Base-by-base conservation (phyloP, 345 rosid genomes). In the Arabis hirsuta region DNA sequence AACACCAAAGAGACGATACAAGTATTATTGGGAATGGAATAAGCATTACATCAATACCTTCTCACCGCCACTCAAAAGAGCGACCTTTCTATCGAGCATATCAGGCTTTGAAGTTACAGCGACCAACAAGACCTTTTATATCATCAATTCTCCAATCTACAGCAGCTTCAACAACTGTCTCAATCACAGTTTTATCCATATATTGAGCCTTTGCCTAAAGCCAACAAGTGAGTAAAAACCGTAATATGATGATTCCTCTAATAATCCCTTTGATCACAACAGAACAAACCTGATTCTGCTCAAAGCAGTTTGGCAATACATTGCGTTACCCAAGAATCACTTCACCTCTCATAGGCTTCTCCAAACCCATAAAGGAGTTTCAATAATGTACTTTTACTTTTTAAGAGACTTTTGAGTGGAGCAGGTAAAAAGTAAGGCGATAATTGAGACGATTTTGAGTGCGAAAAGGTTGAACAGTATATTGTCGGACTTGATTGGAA, bases 51-150 rank as follows among this genome's bases (percentile, higher is more conserved):
- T 6, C 12, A 47, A 80, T 63, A 72, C 71, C 90, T 92, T 92
- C 88, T 92, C 98, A 55, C 96, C 98, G 55, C 96, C 98, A 82
- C 96, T 92, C 76, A 92, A 81, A 74, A 88, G 80, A 44, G 84
- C 82, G 78, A 89, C 96, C 76, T 87, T 92, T 72, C 94, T 80
- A 67, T 92, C 90, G 12, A 92, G 85, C 92, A 89, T 92, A 59
- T 92, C 90, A 59, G 16, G 86, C 86, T 83, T 92, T 92, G 85
- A 92, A 92, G 79, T 89, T 89, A 71, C 94, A 92, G 44, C 96
- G 98, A n/a, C 96, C 98, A 69, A 92, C 94, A 32, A 92, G 98
- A n/a, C 88, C 96, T 81, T 88, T 92, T 42, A 92, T 85, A 78
- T 92, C 94, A 69, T 92, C 98, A 62, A 80, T 72, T 73, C 82